phyloP scores from a whole-genome alignment of 2,329 filamentous ascomycete species.

The Colletotrichum sp. region DNA sequence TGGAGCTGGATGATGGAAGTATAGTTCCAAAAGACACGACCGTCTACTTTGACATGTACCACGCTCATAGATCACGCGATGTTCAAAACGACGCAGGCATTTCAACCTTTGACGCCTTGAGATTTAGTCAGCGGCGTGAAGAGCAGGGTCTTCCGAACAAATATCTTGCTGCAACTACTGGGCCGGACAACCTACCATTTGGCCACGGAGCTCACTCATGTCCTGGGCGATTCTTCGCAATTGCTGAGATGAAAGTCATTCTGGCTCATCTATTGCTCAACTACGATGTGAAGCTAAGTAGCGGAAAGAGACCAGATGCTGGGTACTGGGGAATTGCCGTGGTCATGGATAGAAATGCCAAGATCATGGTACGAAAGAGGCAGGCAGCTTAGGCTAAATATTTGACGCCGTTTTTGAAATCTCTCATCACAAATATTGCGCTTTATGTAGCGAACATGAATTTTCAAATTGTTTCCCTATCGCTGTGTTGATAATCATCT shows the following conservation, averaged over 20 bases:
- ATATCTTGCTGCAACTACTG: constrained; percentile 26
- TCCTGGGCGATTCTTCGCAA: constrained; percentile 46
- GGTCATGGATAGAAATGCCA: neutral
- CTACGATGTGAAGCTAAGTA: constrained; percentile 25
- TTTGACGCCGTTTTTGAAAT: neutral
- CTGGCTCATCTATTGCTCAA: constrained; percentile 31
- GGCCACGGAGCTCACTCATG: constrained; percentile 46
- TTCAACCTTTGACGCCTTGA: neutral
- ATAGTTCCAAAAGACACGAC: neutral
- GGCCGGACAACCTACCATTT: constrained; percentile 35
- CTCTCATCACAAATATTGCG: neutral
- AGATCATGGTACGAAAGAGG: neutral
- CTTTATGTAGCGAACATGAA: neutral
- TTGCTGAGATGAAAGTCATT: constrained; percentile 41
- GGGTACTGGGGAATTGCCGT: neutral
- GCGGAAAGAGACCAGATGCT: neutral
- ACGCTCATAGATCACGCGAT: neutral
- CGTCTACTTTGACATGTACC: constrained; percentile 4
- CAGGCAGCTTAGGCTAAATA: neutral
- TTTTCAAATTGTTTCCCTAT: neutral
- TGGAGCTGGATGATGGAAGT: neutral
- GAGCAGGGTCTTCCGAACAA: neutral
- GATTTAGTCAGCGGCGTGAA: neutral
- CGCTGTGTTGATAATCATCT: neutral
- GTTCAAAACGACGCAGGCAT: neutral